These are phyloP conservation scores for Hordeum marinum DNA, from an alignment of 176 grass and related monocot genomes.

Conservation along the genomic window DNA sequence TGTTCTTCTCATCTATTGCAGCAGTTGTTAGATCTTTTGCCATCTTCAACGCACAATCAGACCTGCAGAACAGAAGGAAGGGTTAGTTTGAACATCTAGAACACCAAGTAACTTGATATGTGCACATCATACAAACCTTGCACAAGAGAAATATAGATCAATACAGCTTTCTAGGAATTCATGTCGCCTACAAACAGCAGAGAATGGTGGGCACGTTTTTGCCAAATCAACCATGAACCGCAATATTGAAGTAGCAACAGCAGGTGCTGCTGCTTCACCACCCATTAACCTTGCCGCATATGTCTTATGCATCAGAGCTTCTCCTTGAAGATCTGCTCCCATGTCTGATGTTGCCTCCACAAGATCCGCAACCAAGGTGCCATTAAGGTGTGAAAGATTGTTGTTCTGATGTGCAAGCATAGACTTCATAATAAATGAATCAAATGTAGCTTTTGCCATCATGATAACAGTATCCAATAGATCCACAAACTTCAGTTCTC, in stretches of 20 bases:
- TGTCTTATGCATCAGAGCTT: slow-evolving; percentile 98
- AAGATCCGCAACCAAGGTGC: slow-evolving; percentile 75
- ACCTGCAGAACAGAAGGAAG: slow-evolving; percentile 52
- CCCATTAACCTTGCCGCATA: slow-evolving; percentile 97
- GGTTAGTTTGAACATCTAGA: slow-evolving; percentile 33
- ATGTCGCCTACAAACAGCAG: slow-evolving; percentile 70
- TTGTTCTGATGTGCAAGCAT: slow-evolving; percentile 94
- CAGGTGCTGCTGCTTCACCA: slow-evolving; percentile 89
- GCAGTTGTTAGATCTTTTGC: slow-evolving; percentile 73
- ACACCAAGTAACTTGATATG: neutral
- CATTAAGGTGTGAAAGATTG: slow-evolving; percentile 85
- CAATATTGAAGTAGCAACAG: slow-evolving; percentile 86
- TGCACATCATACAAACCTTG: slow-evolving; percentile 61
- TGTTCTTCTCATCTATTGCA: slow-evolving; percentile 62
- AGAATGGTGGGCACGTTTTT: slow-evolving; percentile 89
- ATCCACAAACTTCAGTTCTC: slow-evolving; percentile 92
- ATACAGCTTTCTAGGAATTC: slow-evolving; percentile 93
- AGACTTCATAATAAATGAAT: slow-evolving; percentile 76
- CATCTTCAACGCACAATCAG: slow-evolving; percentile 91
- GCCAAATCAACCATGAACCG: slow-evolving; percentile 95
- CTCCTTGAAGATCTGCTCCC: slow-evolving; percentile 87
- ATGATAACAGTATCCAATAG: slow-evolving; percentile 85
- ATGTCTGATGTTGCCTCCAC: slow-evolving; percentile 70
- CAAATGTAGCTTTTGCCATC: slow-evolving; percentile 95
- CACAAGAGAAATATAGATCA: slow-evolving; percentile 98